Percentiles rank a stretch among this genome's conserved stretches.
These are phyloP conservation scores for Populus tomentosa DNA, from an alignment of 441 rosid species.

Conservation along the genomic window DNA sequence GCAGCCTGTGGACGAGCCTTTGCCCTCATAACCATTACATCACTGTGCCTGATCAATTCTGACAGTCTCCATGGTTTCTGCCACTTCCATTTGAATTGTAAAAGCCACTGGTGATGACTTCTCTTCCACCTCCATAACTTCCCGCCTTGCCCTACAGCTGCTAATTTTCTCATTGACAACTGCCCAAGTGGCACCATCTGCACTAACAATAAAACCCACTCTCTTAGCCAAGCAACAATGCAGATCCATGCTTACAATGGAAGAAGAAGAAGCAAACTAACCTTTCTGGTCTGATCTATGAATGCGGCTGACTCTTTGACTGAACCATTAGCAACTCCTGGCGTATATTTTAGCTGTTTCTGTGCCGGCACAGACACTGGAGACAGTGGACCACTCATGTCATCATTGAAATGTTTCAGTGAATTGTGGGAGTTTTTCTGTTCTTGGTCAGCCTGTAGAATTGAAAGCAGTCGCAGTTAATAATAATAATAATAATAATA, in stretches of 20 bases:
- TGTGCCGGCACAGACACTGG: conserved; percentile 83
- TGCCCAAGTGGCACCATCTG: conserved; percentile 94
- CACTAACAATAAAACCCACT: conserved; percentile 12
- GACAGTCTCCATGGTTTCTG: conserved; percentile 99
- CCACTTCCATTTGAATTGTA: conserved; percentile 99
- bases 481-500: background rate
- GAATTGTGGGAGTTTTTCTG: conserved; percentile 68
- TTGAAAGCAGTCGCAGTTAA: conserved; percentile 3
- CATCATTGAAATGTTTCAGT: conserved; percentile 59
- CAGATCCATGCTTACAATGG: conserved; percentile 1
- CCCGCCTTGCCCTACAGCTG: conserved; percentile 67
- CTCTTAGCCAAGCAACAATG: conserved; percentile 19
- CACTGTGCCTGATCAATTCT: conserved; percentile 85
- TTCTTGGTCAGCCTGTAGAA: conserved; percentile 26
- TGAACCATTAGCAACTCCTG: conserved; percentile 76
- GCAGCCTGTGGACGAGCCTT: conserved; percentile 58
- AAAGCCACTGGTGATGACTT: conserved; percentile 94
- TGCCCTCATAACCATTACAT: conserved; percentile 64
- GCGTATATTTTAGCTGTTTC: conserved; percentile 88
- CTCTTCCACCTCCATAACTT: conserved; percentile 99
- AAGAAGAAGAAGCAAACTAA: conserved; percentile 18
- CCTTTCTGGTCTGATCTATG: conserved; percentile 69
- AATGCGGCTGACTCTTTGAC: conserved; percentile 59
- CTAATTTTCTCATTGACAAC: conserved; percentile 61
- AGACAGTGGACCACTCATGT: conserved; percentile 51